Conservation (phyloP, 108 stramenopile species). For the Epithemia pelagica region DNA sequence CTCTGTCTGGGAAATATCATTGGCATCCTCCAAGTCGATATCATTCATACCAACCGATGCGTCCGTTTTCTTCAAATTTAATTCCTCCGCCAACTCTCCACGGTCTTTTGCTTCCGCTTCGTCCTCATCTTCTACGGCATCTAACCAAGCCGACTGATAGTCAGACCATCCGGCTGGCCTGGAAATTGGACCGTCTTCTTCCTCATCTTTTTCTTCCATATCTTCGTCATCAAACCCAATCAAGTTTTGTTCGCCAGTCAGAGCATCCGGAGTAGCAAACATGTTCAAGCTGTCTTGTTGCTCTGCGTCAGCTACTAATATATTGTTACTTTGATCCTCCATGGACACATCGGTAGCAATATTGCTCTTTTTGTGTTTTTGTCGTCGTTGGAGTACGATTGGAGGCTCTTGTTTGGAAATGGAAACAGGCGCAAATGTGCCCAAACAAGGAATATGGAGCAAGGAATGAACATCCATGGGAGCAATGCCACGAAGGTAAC, state of each 20-base stretch:
- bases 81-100: constrained; percentile 73
- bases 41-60: constrained; percentile 3
- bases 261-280: constrained; percentile 88
- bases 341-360: constrained; percentile 17
- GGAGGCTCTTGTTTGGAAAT: constrained; percentile 24
- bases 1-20: constrained; percentile 55
- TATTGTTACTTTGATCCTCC: constrained; percentile 7
- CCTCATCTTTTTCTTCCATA: constrained; percentile 28
- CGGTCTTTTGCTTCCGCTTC: constrained; percentile 55
- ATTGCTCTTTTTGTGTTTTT: constrained; percentile 10
- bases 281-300: constrained; percentile 70
- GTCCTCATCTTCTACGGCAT: constrained; percentile 73
- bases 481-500: constrained; percentile 83
- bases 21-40: constrained; percentile 15
- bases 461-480: constrained; percentile 82
- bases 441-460: constrained; percentile 85
- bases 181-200: constrained; percentile 33
- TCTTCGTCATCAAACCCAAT: constrained; percentile 91
- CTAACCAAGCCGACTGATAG: constrained; percentile 95
- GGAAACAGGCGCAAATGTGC: constrained; percentile 76
- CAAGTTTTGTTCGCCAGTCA: constrained; percentile 98
- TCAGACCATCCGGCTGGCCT: constrained; percentile 90
- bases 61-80: constrained; percentile 58
- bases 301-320: constrained; percentile 35
- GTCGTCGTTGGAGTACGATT: constrained; percentile 11